Evolutionary conservation across 2,329 filamentous ascomycete genomes (phyloP).

Genomic region (Pseudocercospora crystallina): DNA sequence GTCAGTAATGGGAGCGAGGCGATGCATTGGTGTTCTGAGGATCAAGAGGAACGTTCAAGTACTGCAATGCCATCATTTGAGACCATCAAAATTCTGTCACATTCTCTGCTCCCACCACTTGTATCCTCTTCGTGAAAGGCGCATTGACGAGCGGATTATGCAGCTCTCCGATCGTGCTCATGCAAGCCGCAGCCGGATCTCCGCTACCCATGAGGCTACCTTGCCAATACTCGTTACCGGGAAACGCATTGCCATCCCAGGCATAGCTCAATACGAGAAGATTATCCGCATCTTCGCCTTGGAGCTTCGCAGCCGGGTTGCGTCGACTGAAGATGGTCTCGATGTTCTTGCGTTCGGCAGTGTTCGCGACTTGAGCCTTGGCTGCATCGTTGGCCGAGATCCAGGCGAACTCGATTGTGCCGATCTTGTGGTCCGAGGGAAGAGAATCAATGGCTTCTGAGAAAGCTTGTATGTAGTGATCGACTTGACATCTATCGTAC

Average conservation of each 20-base stretch:
- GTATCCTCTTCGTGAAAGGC: constrained; percentile 18
- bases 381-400: constrained; percentile 19
- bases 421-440: constrained; percentile 17
- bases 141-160: constrained; percentile 36
- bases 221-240: constrained; percentile 37
- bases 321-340: constrained; percentile 29
- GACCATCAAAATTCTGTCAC: too few species aligned
- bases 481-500: constrained; percentile 19
- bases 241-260: constrained; percentile 38
- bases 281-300: constrained; percentile 9
- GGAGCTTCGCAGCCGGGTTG: constrained; percentile 32
- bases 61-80: too few species aligned
- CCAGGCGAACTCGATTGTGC: constrained; percentile 34
- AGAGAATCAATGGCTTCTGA: constrained; percentile 23
- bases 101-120: background rate
- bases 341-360: constrained; percentile 20
- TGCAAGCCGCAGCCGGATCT: constrained; percentile 37
- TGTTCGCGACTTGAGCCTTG: constrained; percentile 4
- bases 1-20: too few species aligned
- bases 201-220: constrained; percentile 29
- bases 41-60: too few species aligned
- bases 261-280: constrained; percentile 36
- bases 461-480: constrained; percentile 30
- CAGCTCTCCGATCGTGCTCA: constrained; percentile 35
- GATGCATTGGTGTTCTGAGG: too few species aligned